Evolutionary conservation across 179 eudicot genomes (phyloP).

Genomic region (Sideroxylon spinosum): DNA sequence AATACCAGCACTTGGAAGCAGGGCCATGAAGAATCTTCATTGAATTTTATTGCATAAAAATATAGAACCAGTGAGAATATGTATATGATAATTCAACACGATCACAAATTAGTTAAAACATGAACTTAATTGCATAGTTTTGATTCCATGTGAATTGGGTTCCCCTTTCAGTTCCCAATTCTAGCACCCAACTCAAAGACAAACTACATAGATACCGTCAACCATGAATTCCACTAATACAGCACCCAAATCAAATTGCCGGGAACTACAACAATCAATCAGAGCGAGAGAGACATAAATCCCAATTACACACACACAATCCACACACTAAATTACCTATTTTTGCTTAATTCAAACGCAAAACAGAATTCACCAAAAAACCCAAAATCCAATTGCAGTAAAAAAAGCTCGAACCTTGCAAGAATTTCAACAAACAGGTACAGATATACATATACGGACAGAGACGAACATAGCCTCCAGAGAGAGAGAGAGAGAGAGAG

Average conservation of each 20-base stretch:
- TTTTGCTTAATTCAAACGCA: not conserved
- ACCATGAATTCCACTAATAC: not conserved
- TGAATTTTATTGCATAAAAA: too few species aligned
- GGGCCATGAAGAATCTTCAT: not conserved
- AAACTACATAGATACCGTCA: not conserved
- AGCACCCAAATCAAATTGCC: not conserved
- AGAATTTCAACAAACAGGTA: not conserved
- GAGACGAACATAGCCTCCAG: not conserved
- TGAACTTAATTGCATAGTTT: not conserved
- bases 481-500: conserved; percentile 4
- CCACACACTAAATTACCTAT: not conserved
- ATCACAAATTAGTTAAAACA: not conserved
- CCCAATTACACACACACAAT: not conserved
- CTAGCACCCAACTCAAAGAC: not conserved
- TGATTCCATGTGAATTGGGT: not conserved
- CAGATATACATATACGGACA: not conserved
- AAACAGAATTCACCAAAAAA: not conserved
- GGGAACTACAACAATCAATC: not conserved
- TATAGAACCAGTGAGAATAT: not conserved
- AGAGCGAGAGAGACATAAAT: too few species aligned
- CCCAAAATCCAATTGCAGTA: not conserved
- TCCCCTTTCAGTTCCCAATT: not conserved
- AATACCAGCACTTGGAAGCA: not conserved
- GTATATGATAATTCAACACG: not conserved
- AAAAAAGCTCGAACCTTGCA: not conserved